Conservation (phyloP, 2,329 filamentous ascomycete species). For the Fusarium sp. region DNA sequence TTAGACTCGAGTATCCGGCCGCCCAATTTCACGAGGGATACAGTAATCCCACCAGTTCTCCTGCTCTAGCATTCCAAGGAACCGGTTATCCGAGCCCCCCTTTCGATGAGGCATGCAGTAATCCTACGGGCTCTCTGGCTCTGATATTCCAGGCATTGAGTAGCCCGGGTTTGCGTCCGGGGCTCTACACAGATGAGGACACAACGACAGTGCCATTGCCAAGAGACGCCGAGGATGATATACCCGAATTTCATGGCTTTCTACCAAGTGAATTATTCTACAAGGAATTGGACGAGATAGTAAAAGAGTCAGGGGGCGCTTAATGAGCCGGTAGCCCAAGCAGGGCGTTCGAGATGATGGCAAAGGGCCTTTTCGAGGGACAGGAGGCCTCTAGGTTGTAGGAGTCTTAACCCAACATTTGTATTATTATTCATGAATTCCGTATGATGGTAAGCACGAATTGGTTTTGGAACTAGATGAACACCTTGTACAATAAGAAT, state of each 20-base stretch:
- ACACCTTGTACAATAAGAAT: background rate
- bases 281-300: background rate
- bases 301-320: background rate
- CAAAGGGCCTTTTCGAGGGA: no score
- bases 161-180: background rate
- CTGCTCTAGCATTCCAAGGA: no score
- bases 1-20: background rate
- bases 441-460: no score
- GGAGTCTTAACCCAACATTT: background rate
- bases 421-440: background rate
- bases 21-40: no score
- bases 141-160: background rate
- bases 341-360: background rate
- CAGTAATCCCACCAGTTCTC: background rate
- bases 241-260: background rate
- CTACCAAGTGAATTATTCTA: background rate
- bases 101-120: no score
- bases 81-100: no score
- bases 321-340: background rate
- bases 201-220: background rate
- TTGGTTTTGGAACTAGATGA: background rate
- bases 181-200: background rate
- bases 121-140: background rate
- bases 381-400: background rate
- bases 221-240: background rate